Percentiles rank a stretch among this genome's conserved stretches.
These are phyloP conservation scores for Penicillium samsonianum DNA, from an alignment of 495 filamentous ascomycete genomes.

Conservation along the genomic window DNA sequence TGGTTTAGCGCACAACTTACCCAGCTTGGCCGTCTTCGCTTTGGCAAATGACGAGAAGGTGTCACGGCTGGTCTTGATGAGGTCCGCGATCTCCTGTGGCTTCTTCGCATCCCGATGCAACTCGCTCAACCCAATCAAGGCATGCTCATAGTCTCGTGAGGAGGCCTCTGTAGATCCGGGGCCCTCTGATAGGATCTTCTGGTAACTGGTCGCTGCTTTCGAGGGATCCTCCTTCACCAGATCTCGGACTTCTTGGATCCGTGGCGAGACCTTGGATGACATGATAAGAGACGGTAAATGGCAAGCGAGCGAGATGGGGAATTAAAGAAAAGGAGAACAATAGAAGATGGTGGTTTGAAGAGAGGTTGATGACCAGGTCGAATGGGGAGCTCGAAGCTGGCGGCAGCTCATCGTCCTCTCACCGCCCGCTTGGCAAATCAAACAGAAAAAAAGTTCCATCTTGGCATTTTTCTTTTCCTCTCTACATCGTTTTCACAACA, in stretches of 20 bases:
- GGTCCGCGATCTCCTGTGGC: slow-evolving; percentile 81
- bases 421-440: slow-evolving; percentile 38
- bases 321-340: slow-evolving; percentile 7
- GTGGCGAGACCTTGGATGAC: slow-evolving; percentile 55
- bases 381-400: slow-evolving; percentile 39
- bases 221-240: slow-evolving; percentile 73
- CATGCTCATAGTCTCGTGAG: slow-evolving; percentile 79
- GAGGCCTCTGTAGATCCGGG: slow-evolving; percentile 82
- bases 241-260: slow-evolving; percentile 82
- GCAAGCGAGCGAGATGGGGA: slow-evolving; percentile 4
- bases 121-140: slow-evolving; percentile 76
- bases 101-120: slow-evolving; percentile 89
- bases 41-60: slow-evolving; percentile 94
- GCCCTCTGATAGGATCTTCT: slow-evolving; percentile 81
- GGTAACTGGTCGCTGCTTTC: slow-evolving; percentile 81
- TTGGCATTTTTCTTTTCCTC: slow-evolving; percentile 16
- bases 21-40: slow-evolving; percentile 97
- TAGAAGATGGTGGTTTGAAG: slow-evolving; percentile 21
- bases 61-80: slow-evolving; percentile 87
- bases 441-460: slow-evolving; percentile 37
- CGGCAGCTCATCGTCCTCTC: slow-evolving; percentile 30
- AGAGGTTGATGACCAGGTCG: slow-evolving; percentile 24
- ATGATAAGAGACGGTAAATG: slow-evolving; percentile 34
- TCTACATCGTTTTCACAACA: slow-evolving; percentile 13
- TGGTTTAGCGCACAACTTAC: slow-evolving; percentile 52